Conservation (phyloP, 148 eudicot genomes). For the Spergularia bocconei region DNA sequence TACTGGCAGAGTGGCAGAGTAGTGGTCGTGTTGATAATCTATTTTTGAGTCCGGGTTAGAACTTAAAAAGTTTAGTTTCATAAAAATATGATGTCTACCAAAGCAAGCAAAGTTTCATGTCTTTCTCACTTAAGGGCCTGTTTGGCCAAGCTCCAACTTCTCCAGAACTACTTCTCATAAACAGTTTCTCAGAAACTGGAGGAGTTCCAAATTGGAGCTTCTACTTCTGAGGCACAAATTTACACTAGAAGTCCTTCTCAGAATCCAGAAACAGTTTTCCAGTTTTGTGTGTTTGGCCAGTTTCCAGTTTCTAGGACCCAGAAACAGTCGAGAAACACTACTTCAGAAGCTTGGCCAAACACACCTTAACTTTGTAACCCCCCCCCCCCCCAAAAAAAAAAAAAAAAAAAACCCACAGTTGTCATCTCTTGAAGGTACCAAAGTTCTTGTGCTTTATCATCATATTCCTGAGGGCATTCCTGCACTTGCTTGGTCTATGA, state of each 20-base stretch:
- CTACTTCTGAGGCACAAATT: too few relatives aligned
- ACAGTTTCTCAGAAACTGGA: too few relatives aligned
- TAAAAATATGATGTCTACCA: background rate
- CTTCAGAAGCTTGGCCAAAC: too few relatives aligned
- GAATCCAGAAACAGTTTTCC: too few relatives aligned
- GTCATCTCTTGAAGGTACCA: background rate
- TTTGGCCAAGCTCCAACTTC: too few relatives aligned
- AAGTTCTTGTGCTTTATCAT: background rate
- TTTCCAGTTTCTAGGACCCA: too few relatives aligned
- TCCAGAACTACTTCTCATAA: too few relatives aligned
- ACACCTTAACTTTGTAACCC: background rate
- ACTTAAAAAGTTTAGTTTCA: background rate
- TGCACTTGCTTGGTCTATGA: conserved; percentile 2
- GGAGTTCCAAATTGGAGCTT: too few relatives aligned
- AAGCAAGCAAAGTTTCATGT: background rate
- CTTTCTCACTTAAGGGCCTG: background rate
- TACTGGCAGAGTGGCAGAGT: background rate
- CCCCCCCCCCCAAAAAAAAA: background rate
- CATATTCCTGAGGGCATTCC: background rate
- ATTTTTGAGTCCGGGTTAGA: background rate
- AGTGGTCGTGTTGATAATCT: background rate
- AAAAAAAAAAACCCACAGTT: too few relatives aligned
- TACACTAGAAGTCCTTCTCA: too few relatives aligned
- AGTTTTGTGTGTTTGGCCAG: too few relatives aligned
- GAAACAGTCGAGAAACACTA: too few relatives aligned